A percentile compares a stretch with the other conserved stretches of the same genome.
These are phyloP conservation scores for Penicillium sp. DNA, from an alignment of 2,329 filamentous ascomycete genomes.

Conservation along the genomic window DNA sequence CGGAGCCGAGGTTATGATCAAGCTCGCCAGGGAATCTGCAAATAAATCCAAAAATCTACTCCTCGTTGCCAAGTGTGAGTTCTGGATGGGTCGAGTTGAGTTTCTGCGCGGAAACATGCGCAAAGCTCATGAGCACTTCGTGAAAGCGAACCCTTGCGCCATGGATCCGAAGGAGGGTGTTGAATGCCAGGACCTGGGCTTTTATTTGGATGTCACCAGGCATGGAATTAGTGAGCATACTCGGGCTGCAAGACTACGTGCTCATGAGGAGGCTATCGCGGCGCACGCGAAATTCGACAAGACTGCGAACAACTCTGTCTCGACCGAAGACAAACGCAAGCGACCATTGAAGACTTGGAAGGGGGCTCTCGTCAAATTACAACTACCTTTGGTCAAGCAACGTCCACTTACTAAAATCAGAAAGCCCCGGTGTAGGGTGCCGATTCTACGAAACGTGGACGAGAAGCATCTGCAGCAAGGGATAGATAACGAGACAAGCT, in stretches of 20 bases:
- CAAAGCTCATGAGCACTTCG: conserved; percentile 20
- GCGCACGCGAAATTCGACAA: not conserved
- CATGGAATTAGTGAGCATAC: conserved; percentile 1
- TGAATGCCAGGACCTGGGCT: conserved; percentile 20
- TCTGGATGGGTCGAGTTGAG: conserved; percentile 31
- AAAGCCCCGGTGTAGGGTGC: not conserved
- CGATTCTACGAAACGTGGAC: not conserved
- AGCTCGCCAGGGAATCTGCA: conserved; percentile 13
- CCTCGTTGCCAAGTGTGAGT: conserved; percentile 22
- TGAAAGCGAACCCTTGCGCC: conserved; percentile 20
- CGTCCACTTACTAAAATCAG: not conserved
- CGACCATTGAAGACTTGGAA: conserved; percentile 1
- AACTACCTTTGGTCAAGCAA: not conserved
- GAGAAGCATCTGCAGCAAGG: not conserved
- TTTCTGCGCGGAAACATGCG: conserved; percentile 16
- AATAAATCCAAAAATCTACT: not conserved
- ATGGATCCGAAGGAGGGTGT: conserved; percentile 11
- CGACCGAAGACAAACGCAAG: not conserved
- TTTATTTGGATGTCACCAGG: conserved; percentile 7
- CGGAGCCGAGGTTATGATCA: conserved; percentile 11
- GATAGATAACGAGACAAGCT: not conserved
- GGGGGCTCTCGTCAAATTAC: not conserved
- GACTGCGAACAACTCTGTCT: not conserved
- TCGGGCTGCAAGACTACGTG: not conserved
- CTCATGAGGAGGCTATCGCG: not conserved